These are phyloP conservation scores for Copromyces sp. DNA, from an alignment of 495 filamentous ascomycete species.

Conservation along the genomic window DNA sequence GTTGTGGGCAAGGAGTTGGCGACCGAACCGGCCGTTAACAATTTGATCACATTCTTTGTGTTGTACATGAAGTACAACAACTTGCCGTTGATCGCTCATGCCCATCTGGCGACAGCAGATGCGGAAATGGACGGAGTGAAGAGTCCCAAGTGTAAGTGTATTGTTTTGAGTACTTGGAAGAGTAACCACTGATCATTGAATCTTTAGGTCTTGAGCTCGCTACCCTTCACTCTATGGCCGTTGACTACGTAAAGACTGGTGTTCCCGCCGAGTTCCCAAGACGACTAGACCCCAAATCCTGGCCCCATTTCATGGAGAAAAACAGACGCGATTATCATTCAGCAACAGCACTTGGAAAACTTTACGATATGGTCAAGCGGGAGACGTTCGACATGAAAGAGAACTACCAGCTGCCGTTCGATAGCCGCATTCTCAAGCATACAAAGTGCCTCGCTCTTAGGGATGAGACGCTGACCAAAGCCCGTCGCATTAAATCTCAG, in stretches of 20 bases:
- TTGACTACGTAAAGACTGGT: slow-evolving; percentile 92
- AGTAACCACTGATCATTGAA: neutral
- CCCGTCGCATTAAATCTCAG: slow-evolving; percentile 55
- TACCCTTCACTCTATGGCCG: slow-evolving; percentile 74
- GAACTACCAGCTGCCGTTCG: slow-evolving; percentile 59
- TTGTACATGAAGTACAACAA: slow-evolving; percentile 88
- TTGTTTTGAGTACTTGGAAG: slow-evolving; percentile 6
- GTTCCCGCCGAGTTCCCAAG: slow-evolving; percentile 56
- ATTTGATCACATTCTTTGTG: slow-evolving; percentile 79
- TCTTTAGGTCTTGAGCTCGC: slow-evolving; percentile 55
- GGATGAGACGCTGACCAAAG: slow-evolving; percentile 44
- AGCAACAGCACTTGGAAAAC: slow-evolving; percentile 60
- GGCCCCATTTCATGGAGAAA: slow-evolving; percentile 93
- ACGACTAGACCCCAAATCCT: slow-evolving; percentile 47
- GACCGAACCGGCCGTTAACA: slow-evolving; percentile 43
- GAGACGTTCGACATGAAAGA: slow-evolving; percentile 56
- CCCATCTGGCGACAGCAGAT: slow-evolving; percentile 77
- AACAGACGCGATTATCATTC: slow-evolving; percentile 53
- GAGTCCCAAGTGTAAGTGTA: slow-evolving; percentile 46
- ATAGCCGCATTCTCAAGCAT: slow-evolving; percentile 58
- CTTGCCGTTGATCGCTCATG: slow-evolving; percentile 67
- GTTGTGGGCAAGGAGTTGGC: slow-evolving; percentile 26
- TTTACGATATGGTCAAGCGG: slow-evolving; percentile 58
- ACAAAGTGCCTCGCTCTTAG: slow-evolving; percentile 20
- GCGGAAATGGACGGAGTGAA: slow-evolving; percentile 49